Percentiles rank a stretch among this genome's conserved stretches.
phyloP scores from a whole-genome alignment of 2,329 filamentous ascomycete species.

The Chaetomium globosum region DNA sequence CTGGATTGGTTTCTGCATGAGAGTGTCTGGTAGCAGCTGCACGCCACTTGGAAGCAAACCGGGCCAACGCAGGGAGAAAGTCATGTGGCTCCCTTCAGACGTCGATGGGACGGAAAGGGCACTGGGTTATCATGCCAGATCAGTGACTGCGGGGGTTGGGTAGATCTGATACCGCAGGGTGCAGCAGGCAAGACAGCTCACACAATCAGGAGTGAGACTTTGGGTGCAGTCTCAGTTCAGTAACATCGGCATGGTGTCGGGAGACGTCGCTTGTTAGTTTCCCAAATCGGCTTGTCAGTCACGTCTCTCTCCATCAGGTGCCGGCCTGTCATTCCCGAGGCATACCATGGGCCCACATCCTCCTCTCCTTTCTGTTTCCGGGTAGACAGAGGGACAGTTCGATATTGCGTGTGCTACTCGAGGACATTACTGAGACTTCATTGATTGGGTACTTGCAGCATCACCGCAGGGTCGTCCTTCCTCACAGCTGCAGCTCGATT shows the following conservation, averaged over 20 bases:
- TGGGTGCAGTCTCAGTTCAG: conserved; percentile 2
- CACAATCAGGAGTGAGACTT: conserved; percentile 1
- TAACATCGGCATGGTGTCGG: neutral
- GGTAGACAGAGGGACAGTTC: conserved; percentile 24
- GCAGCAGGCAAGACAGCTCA: conserved; percentile 5
- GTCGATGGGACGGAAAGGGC: conserved; percentile 11
- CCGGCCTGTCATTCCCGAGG: conserved; percentile 16
- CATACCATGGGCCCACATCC: neutral
- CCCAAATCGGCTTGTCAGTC: neutral
- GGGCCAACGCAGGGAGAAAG: neutral
- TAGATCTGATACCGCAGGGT: neutral
- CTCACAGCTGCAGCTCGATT: conserved; percentile 30
- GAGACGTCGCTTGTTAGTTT: neutral
- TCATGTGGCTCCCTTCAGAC: conserved; percentile 9
- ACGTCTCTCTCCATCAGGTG: conserved; percentile 14
- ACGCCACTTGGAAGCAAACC: conserved; percentile 26
- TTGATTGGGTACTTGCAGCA: conserved; percentile 34
- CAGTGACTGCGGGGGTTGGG: neutral
- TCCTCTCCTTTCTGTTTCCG: conserved; percentile 9
- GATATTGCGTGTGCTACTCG: conserved; percentile 35
- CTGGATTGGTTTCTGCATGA: neutral
- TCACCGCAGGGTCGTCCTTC: conserved; percentile 33
- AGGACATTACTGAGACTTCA: conserved; percentile 6
- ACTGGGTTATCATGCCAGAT: conserved; percentile 4
- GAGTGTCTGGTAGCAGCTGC: conserved; percentile 26